These are phyloP conservation scores for Aspergillus sparsus DNA, from an alignment of 495 filamentous ascomycete genomes.

Conservation along the genomic window DNA sequence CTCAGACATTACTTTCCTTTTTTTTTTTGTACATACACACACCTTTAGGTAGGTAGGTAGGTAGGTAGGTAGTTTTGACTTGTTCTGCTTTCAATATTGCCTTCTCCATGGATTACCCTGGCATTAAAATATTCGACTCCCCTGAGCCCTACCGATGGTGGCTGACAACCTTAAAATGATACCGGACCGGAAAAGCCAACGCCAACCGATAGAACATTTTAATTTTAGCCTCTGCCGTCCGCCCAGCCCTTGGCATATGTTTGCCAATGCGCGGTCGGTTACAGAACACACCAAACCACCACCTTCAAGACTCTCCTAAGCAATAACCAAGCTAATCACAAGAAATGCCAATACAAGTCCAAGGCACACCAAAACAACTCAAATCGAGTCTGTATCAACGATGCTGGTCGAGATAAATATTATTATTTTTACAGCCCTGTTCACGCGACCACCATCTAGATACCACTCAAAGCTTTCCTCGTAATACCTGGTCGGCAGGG, in stretches of 20 bases:
- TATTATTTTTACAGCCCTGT: neutral
- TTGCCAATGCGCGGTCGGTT: neutral
- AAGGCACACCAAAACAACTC: constrained; percentile 8
- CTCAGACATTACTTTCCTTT: too few species aligned
- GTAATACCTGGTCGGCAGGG: neutral
- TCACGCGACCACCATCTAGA: neutral
- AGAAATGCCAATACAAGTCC: constrained; percentile 13
- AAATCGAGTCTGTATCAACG: constrained; percentile 10
- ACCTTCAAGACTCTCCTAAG: constrained; percentile 6
- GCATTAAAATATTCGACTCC: neutral
- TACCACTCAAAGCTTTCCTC: neutral
- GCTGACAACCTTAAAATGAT: constrained; percentile 6
- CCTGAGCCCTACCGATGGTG: constrained; percentile 8
- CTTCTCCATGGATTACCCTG: neutral
- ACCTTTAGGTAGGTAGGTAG: too few species aligned
- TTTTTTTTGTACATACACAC: too few species aligned
- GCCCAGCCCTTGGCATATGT: neutral
- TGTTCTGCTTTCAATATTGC: neutral
- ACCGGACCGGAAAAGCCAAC: neutral
- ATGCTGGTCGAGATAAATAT: neutral
- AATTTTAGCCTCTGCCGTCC: too few species aligned
- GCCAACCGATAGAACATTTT: neutral
- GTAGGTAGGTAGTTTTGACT: constrained; percentile 1
- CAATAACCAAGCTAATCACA: constrained; percentile 5
- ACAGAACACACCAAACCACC: neutral